phyloP scores from a whole-genome alignment of 2,329 filamentous ascomycete genomes.

The Fusarium sp. region DNA sequence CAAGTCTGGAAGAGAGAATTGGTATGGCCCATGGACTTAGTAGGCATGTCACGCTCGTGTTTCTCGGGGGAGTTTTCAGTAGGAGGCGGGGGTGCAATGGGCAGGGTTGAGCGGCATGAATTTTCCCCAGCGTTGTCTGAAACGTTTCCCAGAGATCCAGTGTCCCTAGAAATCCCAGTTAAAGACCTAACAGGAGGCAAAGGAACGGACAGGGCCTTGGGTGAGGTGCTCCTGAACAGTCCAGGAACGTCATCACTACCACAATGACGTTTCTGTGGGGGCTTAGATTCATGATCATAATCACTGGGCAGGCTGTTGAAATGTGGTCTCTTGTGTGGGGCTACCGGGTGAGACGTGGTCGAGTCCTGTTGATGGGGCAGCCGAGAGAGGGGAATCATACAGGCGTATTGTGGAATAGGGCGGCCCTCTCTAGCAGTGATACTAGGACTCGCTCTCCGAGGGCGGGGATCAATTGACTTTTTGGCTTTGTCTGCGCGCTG shows the following conservation, averaged over 20 bases:
- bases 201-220: neutral
- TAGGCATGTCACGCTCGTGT: neutral
- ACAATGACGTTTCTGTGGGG: neutral
- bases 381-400: neutral
- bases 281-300: neutral
- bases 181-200: neutral
- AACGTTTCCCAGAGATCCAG: neutral
- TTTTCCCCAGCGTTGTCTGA: neutral
- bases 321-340: neutral
- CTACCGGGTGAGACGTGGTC: neutral
- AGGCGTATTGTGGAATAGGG: neutral
- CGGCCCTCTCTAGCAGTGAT: neutral
- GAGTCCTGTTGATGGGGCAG: neutral
- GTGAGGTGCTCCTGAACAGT: neutral
- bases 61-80: neutral
- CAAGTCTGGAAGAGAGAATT: neutral
- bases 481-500: neutral
- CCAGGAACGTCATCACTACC: neutral
- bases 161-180: too few relatives aligned
- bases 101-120: neutral
- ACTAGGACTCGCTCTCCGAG: too few relatives aligned
- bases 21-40: neutral
- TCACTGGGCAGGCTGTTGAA: neutral
- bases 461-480: neutral
- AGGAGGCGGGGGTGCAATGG: neutral